Evolutionary conservation across 306 rosid genomes (phyloP).

Genomic region (Leucaena leucocephala): DNA sequence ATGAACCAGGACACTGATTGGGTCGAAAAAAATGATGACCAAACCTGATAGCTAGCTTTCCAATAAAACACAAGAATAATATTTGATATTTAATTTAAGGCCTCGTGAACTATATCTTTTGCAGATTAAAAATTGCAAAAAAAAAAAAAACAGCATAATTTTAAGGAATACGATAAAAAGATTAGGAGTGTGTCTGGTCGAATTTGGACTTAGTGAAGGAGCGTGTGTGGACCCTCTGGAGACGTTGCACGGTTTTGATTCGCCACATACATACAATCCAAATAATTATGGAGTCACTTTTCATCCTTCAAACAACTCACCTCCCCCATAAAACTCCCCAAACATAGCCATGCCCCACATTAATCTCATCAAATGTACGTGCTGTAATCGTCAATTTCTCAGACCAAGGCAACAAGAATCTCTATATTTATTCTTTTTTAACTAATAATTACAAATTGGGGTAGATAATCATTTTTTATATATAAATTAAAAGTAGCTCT

Average conservation of each 20-base stretch:
- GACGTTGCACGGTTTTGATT: not conserved
- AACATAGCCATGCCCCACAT: not conserved
- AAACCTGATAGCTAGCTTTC: no score
- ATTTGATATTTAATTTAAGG: no score
- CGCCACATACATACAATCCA: not conserved
- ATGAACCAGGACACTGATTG: not conserved
- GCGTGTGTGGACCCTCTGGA: not conserved
- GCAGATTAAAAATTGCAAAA: no score
- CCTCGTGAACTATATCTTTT: no score
- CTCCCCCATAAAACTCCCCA: not conserved
- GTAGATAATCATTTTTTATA: no score
- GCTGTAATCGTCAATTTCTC: not conserved
- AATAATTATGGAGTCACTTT: not conserved
- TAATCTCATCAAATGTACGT: not conserved
- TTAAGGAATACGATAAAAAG: not conserved
- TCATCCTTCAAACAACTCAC: not conserved
- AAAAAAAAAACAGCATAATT: no score
- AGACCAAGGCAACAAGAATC: not conserved
- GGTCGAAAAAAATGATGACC: not conserved
- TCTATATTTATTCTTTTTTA: no score
- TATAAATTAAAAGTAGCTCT: no score
- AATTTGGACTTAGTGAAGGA: not conserved
- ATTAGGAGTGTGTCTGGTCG: not conserved
- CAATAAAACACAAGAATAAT: no score
- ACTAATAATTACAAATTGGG: no score